Conservation (phyloP, 2,329 filamentous ascomycete species). For the Lecanicillium sp. region DNA sequence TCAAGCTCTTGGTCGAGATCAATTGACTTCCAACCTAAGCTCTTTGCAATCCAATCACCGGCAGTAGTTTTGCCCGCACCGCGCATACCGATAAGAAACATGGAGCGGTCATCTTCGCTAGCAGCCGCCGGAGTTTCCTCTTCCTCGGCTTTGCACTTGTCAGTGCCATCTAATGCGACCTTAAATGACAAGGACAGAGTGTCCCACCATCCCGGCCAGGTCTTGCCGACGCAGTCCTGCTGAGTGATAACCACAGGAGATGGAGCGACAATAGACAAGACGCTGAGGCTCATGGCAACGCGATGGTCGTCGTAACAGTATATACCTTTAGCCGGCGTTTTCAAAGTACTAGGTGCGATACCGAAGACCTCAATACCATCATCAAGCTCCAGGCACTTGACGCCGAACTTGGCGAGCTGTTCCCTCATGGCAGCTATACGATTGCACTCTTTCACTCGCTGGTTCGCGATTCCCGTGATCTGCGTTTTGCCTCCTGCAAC, state of each 20-base stretch:
- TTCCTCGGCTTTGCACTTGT: slow-evolving; percentile 32
- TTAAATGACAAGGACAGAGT: slow-evolving; percentile 72
- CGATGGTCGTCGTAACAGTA: slow-evolving; percentile 97
- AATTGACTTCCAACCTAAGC: slow-evolving; percentile 69
- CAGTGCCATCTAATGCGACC: slow-evolving; percentile 69
- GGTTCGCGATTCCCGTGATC: slow-evolving; percentile 93
- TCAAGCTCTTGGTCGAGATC: slow-evolving; percentile 90
- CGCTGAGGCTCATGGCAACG: slow-evolving; percentile 97
- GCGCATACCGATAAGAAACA: slow-evolving; percentile 96
- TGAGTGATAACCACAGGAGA: slow-evolving; percentile 73
- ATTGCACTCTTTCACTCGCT: slow-evolving; percentile 97
- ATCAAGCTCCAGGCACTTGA: slow-evolving; percentile 78
- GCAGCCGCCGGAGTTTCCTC: slow-evolving; percentile 11
- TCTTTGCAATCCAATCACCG: slow-evolving; percentile 74
- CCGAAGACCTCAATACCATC: slow-evolving; percentile 81
- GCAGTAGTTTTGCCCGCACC: slow-evolving; percentile 95
- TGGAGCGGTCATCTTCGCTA: slow-evolving; percentile 49
- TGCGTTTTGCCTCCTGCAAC: slow-evolving; percentile 77
- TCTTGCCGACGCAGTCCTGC: slow-evolving; percentile 91
- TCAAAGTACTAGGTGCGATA: slow-evolving; percentile 40
- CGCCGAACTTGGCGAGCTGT: slow-evolving; percentile 88
- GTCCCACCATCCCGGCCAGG: slow-evolving; percentile 99
- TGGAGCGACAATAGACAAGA: slow-evolving; percentile 68
- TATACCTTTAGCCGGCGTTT: slow-evolving; percentile 58
- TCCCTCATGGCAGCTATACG: slow-evolving; percentile 93